Conservation (phyloP, 2,329 filamentous ascomycete species). For the Scedosporium apiospermum region DNA sequence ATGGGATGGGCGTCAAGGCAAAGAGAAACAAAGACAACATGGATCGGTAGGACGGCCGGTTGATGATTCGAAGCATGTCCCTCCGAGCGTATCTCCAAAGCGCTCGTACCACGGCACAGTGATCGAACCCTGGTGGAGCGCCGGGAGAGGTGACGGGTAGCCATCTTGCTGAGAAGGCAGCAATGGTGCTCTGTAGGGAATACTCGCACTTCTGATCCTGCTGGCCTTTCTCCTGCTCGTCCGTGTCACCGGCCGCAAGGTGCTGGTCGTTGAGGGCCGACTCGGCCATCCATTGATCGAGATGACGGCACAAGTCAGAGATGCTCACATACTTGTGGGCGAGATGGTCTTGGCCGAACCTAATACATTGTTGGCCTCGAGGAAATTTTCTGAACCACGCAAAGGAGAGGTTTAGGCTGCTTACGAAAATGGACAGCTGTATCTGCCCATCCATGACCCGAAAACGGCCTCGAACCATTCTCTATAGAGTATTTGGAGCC, state of each 20-base stretch:
- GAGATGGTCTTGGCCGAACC: conserved; percentile 15
- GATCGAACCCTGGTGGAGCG: conserved; percentile 2
- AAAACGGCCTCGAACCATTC: conserved; percentile 28
- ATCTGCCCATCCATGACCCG: conserved; percentile 30
- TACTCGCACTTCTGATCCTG: conserved; percentile 14
- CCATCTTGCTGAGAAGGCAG: conserved; percentile 20
- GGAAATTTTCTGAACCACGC: conserved; percentile 1
- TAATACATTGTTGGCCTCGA: conserved; percentile 8
- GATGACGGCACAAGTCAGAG: conserved; percentile 18
- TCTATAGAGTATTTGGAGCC: conserved; percentile 21
- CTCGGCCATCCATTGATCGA: conserved; percentile 25
- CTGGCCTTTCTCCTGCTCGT: conserved; percentile 10
- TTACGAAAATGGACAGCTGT: conserved; percentile 31
- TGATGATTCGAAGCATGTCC: conserved; percentile 29
- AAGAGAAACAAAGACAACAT: conserved; percentile 30
- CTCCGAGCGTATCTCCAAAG: conserved; percentile 26
- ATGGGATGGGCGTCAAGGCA: conserved; percentile 28
- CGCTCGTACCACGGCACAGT: conserved; percentile 12
- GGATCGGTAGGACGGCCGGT: conserved; percentile 29
- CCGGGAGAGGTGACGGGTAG: conserved; percentile 14
- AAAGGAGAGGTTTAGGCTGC: conserved; percentile 10
- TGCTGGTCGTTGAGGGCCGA: conserved; percentile 8
- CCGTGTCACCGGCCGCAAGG: neutral
- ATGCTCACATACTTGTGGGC: conserved; percentile 21
- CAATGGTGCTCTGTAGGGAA: conserved; percentile 18